Conservation (phyloP, 345 rosid genomes). For the Syzygium grande region DNA sequence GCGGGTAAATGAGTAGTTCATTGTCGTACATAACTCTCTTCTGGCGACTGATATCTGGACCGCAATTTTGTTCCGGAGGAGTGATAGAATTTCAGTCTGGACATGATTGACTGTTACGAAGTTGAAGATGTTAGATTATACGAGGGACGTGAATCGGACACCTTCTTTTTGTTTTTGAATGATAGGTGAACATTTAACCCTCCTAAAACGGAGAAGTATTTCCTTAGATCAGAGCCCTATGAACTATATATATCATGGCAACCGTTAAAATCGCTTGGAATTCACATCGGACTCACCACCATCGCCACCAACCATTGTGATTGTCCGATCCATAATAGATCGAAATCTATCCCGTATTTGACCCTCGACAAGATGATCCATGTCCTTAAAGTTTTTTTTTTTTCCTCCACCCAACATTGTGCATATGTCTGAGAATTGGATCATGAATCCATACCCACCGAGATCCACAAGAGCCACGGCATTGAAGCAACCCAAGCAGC, state of each 20-base stretch:
- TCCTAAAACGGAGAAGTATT: accelerated
- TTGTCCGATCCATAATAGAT: background rate
- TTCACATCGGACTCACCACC: background rate
- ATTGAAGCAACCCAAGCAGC: background rate
- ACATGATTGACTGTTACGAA: background rate
- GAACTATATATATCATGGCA: background rate
- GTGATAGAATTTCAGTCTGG: background rate
- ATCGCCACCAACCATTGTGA: background rate
- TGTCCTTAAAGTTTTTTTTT: too few relatives aligned
- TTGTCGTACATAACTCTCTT: background rate
- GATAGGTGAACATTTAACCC: background rate
- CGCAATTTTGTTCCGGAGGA: background rate
- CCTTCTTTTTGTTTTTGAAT: background rate
- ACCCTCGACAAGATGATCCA: background rate
- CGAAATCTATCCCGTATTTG: too few relatives aligned
- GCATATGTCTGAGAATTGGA: background rate
- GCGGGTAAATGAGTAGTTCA: background rate
- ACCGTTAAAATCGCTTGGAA: background rate
- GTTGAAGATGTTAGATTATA: background rate
- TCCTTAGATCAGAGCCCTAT: background rate
- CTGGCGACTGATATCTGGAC: background rate
- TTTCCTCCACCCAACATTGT: background rate
- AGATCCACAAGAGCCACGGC: background rate
- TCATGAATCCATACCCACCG: background rate
- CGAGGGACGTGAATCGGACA: background rate